phyloP scores from a whole-genome alignment of 2,329 filamentous ascomycete species.

The Paecilomyces niveus region DNA sequence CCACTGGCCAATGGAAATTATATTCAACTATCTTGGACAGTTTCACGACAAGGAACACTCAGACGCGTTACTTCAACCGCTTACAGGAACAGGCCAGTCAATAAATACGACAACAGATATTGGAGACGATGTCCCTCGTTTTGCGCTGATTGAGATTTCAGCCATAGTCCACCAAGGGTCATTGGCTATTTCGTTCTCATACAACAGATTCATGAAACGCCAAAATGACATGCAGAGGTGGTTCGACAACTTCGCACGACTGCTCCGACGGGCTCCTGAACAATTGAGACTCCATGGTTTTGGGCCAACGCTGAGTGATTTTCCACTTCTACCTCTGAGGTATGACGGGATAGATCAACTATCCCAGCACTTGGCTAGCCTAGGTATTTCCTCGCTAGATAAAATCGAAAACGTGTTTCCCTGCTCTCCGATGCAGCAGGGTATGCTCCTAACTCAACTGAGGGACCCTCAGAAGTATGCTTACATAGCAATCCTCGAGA shows the following conservation, averaged over 20 bases:
- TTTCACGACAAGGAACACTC: constrained; percentile 11
- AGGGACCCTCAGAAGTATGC: constrained; percentile 13
- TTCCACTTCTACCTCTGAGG: constrained; percentile 14
- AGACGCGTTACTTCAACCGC: constrained; percentile 7
- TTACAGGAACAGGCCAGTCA: constrained; percentile 6
- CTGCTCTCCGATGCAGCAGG: constrained; percentile 17
- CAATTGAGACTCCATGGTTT: not conserved
- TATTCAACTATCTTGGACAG: constrained; percentile 16
- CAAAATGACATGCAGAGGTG: constrained; percentile 6
- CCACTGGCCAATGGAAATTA: constrained; percentile 13
- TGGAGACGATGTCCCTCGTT: constrained; percentile 6
- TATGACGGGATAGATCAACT: constrained; percentile 5
- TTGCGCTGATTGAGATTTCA: constrained; percentile 11
- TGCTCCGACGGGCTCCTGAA: not conserved
- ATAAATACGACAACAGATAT: constrained; percentile 5
- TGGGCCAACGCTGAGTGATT: constrained; percentile 9
- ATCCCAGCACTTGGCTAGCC: constrained; percentile 1
- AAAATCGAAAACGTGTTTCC: constrained; percentile 17
- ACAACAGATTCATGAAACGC: constrained; percentile 7
- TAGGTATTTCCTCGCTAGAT: constrained; percentile 6
- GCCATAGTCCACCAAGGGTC: constrained; percentile 5
- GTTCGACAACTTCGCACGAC: constrained; percentile 5
- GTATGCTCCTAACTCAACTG: constrained; percentile 16
- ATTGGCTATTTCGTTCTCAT: constrained; percentile 8
- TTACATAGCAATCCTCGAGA: constrained; percentile 9